These are phyloP conservation scores for Pinus albicaulis DNA, from an alignment of 75 land plant genomes.

Conservation along the genomic window DNA sequence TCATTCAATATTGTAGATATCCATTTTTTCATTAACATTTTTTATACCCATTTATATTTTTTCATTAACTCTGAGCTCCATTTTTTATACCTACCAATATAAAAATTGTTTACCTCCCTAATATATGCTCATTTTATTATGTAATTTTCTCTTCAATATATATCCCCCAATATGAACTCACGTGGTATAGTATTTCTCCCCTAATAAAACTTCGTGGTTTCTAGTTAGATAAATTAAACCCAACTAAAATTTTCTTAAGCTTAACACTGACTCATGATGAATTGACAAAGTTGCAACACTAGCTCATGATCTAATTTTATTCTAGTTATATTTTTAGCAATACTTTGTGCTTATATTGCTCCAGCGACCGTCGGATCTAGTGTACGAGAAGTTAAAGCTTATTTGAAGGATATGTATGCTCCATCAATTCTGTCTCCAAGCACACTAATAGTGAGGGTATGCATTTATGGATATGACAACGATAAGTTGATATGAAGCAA, in stretches of 20 bases:
- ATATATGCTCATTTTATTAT: too few relatives aligned
- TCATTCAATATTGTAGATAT: too few relatives aligned
- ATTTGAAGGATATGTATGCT: constrained; percentile 68
- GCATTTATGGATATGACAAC: neutral
- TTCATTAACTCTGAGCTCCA: too few relatives aligned
- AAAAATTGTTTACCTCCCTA: too few relatives aligned
- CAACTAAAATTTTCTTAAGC: neutral
- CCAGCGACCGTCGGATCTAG: constrained; percentile 78
- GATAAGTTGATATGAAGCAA: neutral
- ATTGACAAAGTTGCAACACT: constrained; percentile 3
- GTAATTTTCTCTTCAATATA: too few relatives aligned
- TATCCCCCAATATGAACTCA: too few relatives aligned
- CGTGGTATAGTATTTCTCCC: too few relatives aligned
- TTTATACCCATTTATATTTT: too few relatives aligned
- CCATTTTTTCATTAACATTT: too few relatives aligned
- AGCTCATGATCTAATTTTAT: constrained; percentile 43
- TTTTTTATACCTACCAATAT: too few relatives aligned
- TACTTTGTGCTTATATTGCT: constrained; percentile 50
- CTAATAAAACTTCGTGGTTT: too few relatives aligned
- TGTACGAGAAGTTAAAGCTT: constrained; percentile 84
- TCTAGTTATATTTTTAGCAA: constrained; percentile 34
- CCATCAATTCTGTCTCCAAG: constrained; percentile 60
- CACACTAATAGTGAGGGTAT: constrained; percentile 76
- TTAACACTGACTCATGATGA: neutral
- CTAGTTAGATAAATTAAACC: neutral